Evolutionary conservation across 306 rosid genomes (phyloP).

Genomic region (Lagenaria siceraria): DNA sequence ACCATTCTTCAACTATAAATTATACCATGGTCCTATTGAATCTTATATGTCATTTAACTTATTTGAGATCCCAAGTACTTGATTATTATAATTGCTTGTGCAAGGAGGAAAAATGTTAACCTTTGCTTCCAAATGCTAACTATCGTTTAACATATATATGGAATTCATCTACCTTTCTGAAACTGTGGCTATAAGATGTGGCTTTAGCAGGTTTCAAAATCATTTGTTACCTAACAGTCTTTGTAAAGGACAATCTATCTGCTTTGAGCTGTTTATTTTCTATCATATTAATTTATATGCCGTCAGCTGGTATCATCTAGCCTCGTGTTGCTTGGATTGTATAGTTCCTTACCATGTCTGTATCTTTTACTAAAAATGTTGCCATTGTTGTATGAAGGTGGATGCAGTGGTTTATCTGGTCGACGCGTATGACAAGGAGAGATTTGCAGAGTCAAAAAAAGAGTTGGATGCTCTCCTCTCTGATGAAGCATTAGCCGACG

Average conservation of each 20-base stretch:
- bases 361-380: not conserved
- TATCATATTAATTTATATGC: no score
- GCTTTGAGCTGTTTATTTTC: not conserved
- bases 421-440: slow-evolving; percentile 73
- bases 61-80: not conserved
- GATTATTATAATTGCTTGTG: not conserved
- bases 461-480: slow-evolving; percentile 82
- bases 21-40: not conserved
- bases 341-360: not conserved
- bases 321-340: not conserved
- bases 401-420: slow-evolving; percentile 80
- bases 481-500: slow-evolving; percentile 55
- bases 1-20: not conserved
- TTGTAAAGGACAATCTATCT: not conserved
- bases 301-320: not conserved
- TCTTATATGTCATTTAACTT: not conserved
- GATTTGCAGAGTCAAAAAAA: slow-evolving; percentile 65
- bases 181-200: not conserved
- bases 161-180: not conserved
- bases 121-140: not conserved
- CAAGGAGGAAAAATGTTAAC: not conserved
- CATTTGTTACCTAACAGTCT: not conserved
- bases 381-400: slow-evolving; percentile 32
- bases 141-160: not conserved
- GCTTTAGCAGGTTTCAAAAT: not conserved